These are phyloP conservation scores for Fusarium continuum DNA, from an alignment of 2,329 filamentous ascomycete genomes.

Conservation along the genomic window DNA sequence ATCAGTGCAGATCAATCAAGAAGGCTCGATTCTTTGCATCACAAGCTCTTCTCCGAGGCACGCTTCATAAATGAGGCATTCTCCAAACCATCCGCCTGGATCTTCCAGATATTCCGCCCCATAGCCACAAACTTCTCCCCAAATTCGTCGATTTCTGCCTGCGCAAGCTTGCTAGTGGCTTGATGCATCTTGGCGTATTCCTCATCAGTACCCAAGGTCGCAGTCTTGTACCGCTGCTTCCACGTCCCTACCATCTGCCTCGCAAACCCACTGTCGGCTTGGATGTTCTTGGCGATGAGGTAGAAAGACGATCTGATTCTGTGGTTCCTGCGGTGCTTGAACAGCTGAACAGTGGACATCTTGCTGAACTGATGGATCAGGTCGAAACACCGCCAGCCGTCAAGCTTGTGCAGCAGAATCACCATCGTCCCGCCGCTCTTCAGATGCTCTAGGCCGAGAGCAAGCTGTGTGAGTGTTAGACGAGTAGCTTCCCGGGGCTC, in stretches of 20 bases:
- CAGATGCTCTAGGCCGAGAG: slow-evolving; percentile 57
- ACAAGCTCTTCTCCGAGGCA: not conserved
- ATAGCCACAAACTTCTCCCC: slow-evolving; percentile 9
- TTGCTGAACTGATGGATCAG: slow-evolving; percentile 52
- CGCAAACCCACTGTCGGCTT: slow-evolving; percentile 46
- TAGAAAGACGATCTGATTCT: slow-evolving; percentile 61
- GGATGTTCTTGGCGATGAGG: slow-evolving; percentile 57
- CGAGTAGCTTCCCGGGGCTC: slow-evolving; percentile 49
- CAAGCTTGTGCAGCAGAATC: slow-evolving; percentile 59
- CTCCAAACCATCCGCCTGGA: slow-evolving; percentile 22
- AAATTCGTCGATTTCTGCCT: slow-evolving; percentile 11
- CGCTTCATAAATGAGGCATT: slow-evolving; percentile 9
- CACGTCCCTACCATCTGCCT: slow-evolving; percentile 49
- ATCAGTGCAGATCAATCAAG: no score
- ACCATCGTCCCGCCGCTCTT: slow-evolving; percentile 59
- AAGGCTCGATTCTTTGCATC: no score
- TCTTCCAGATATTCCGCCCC: slow-evolving; percentile 23
- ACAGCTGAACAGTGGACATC: slow-evolving; percentile 52
- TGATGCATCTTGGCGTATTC: not conserved
- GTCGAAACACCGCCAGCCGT: slow-evolving; percentile 50
- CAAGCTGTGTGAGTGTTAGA: slow-evolving; percentile 52
- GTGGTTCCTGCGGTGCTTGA: slow-evolving; percentile 56
- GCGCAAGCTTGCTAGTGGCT: not conserved
- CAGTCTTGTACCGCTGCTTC: slow-evolving; percentile 51
- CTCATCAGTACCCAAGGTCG: slow-evolving; percentile 48